Evolutionary conservation across 768 basidiomycete species (phyloP).

Genomic region (Mycena alexandri): DNA sequence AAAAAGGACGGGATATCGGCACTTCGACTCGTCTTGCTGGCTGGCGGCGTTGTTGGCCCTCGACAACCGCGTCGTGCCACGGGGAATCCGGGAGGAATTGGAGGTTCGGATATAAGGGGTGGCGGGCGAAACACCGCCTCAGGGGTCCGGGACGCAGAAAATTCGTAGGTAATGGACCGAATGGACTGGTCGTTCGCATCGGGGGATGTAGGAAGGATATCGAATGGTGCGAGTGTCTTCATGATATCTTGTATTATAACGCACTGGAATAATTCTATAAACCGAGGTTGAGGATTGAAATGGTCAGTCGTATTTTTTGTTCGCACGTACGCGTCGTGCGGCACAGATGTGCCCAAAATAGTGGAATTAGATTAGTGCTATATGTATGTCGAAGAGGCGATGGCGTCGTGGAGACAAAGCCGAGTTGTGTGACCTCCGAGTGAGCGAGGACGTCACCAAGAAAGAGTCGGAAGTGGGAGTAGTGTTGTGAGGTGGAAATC

Average conservation of each 20-base stretch:
- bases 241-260: slow-evolving; percentile 43
- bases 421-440: slow-evolving; percentile 42
- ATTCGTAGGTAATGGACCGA: slow-evolving; percentile 28
- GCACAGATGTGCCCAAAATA: slow-evolving; percentile 44
- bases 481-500: slow-evolving; percentile 38
- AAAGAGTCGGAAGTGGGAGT: slow-evolving; percentile 42
- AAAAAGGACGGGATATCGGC: neutral
- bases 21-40: neutral
- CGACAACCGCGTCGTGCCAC: neutral
- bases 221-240: slow-evolving; percentile 9
- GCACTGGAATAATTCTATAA: slow-evolving; percentile 41
- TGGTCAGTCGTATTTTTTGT: neutral
- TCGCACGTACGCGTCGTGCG: slow-evolving; percentile 36
- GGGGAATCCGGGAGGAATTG: slow-evolving; percentile 21
- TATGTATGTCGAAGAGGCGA: slow-evolving; percentile 30
- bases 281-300: neutral
- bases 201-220: slow-evolving; percentile 8
- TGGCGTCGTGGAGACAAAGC: slow-evolving; percentile 20
- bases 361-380: slow-evolving; percentile 40
- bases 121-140: slow-evolving; percentile 14
- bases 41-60: neutral
- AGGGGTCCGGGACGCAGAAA: slow-evolving; percentile 8
- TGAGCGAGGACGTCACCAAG: slow-evolving; percentile 40
- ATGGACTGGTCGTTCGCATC: slow-evolving; percentile 21
- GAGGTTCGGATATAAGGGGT: slow-evolving; percentile 14